Conservation (phyloP, 768 basidiomycete species). For the Lentinula guzmanii region DNA sequence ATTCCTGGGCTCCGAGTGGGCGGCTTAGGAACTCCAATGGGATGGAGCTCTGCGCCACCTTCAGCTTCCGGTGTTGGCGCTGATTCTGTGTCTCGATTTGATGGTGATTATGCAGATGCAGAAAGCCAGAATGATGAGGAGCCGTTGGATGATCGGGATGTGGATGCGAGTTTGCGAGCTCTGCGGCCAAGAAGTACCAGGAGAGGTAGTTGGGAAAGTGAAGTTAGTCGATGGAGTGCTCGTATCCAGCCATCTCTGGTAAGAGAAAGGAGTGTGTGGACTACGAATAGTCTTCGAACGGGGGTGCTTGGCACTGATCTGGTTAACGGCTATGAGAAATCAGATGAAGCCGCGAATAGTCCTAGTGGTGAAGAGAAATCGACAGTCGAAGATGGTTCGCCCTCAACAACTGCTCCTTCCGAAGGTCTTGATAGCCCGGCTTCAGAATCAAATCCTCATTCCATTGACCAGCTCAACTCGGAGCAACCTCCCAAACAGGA, state of each 20-base stretch:
- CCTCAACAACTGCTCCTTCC: not conserved
- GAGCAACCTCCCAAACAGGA: not conserved
- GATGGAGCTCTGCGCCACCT: conserved; percentile 37
- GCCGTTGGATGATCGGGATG: conserved; percentile 59
- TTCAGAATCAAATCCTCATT: not conserved
- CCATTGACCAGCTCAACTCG: not conserved
- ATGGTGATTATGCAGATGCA: conserved; percentile 49
- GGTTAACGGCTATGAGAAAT: conserved; percentile 17
- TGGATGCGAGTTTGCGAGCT: conserved; percentile 87
- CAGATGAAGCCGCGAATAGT: conserved; percentile 14
- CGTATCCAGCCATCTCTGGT: conserved; percentile 42
- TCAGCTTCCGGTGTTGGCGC: conserved; percentile 46
- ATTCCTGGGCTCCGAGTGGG: conserved; percentile 52
- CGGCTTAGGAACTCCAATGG: conserved; percentile 31
- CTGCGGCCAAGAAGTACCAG: conserved; percentile 80
- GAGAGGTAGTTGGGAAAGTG: conserved; percentile 89
- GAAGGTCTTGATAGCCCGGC: not conserved
- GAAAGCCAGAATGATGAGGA: conserved; percentile 70
- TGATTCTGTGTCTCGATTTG: conserved; percentile 71
- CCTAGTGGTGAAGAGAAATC: not conserved
- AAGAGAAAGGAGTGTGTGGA: conserved; percentile 56
- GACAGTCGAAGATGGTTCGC: not conserved
- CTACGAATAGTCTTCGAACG: conserved; percentile 54
- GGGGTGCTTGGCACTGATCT: conserved; percentile 50
- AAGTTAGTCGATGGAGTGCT: conserved; percentile 85